Conservation (phyloP, 176 grass and related monocot species). For the Areca catechu region DNA sequence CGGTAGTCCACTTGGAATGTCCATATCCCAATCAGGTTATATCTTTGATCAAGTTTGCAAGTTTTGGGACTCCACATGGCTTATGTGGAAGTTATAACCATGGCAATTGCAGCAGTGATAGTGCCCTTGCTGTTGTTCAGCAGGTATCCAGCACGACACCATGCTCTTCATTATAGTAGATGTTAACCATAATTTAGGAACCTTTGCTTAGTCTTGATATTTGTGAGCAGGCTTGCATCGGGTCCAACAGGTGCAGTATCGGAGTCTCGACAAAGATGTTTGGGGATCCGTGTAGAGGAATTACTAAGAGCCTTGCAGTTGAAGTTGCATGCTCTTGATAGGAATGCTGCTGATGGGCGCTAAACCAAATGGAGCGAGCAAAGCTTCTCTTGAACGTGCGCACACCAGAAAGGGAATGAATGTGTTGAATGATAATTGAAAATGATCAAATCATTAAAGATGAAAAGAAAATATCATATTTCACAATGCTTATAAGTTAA, state of each 20-base stretch:
- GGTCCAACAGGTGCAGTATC: conserved; percentile 55
- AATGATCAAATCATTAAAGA: too few species aligned
- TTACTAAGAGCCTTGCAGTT: conserved; percentile 76
- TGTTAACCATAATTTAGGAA: neutral
- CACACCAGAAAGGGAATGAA: too few species aligned
- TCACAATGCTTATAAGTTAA: too few species aligned
- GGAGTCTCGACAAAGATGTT: conserved; percentile 58
- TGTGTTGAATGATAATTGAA: too few species aligned
- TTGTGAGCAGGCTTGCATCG: conserved; percentile 59
- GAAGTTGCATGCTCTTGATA: conserved; percentile 87
- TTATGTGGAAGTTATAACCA: conserved; percentile 69
- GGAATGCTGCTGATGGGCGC: neutral
- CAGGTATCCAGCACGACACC: conserved; percentile 38
- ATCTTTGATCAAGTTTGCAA: conserved; percentile 73
- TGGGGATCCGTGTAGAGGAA: conserved; percentile 68
- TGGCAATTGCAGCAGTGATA: conserved; percentile 62
- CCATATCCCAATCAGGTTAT: conserved; percentile 59
- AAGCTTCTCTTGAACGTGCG: too few species aligned
- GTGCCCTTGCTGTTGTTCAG: conserved; percentile 60
- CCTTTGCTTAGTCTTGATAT: neutral
- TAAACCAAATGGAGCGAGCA: neutral
- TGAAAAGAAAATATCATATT: too few species aligned
- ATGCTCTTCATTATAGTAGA: conserved; percentile 2
- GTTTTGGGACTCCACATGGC: conserved; percentile 82
- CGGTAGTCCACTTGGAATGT: conserved; percentile 62